Base-by-base conservation (phyloP, 2,329 filamentous ascomycete species). In the Cercospora beticola region DNA sequence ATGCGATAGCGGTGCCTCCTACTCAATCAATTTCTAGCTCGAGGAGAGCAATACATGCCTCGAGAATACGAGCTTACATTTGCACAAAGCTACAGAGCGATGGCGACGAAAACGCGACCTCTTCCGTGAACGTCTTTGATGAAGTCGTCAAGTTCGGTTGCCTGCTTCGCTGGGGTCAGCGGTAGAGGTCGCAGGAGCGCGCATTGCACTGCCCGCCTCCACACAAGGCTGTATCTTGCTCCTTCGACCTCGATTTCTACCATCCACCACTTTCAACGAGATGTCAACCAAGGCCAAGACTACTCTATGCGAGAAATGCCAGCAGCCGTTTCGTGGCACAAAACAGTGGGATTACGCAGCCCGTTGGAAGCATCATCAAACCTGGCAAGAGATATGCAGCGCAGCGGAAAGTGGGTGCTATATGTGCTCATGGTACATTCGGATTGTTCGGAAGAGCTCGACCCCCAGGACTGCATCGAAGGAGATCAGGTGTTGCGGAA, bases 101-200 rank as follows among this genome's bases (percentile, higher is more conserved):
- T 7, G 14, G 5, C 36, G 3, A 40, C 36, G 0, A 40, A 7
- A 6, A 40, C 14, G 0, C 5, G 14, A 40, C 1, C 3, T 5
- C 2, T 3, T 5, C 0, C 36, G 7, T 3, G 33, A 4, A 10
- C 4, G 30, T 2, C 2, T 31, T 10, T 2, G 30, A 2, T 4
- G 14, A 1, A 43, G 14, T n/a, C 36, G 6, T 14, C 14, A 46
- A 46, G 40, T 6, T 10, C 40, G 21, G 40, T n/a, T n/a, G n/a
- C 18, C n/a, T 10, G 18, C 7, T 0, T 10, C 3, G 40, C n/a
- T 5, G 18, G 43, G 43, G 18, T 9, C 8, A 21, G n/a, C n/a
- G 4, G n/a, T 10, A 23, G 43, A 49, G 43, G n/a, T 8, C 5
- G 43, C 43, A 18, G 18, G 5, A 10, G n/a, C 18, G 43, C 12